Conservation (phyloP, 495 filamentous ascomycete species). For the Endocarpon pusillum region DNA sequence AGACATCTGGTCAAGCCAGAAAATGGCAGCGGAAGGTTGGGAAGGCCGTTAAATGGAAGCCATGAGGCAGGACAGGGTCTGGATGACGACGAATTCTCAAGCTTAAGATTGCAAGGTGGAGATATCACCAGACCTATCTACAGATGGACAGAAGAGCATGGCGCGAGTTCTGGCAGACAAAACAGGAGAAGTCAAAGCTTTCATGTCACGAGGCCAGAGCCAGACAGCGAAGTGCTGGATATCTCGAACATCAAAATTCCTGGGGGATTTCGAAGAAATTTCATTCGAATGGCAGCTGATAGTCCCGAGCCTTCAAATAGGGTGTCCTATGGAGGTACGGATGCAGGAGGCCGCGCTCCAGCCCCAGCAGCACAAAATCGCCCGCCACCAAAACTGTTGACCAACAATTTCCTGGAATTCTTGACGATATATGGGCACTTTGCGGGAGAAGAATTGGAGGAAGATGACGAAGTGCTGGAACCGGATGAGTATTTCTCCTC, state of each 20-base stretch:
- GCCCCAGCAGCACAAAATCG: conserved; percentile 19
- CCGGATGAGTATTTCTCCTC: conserved; percentile 76
- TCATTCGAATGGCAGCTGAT: conserved; percentile 48
- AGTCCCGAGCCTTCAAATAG: conserved; percentile 33
- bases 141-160: conserved; percentile 75
- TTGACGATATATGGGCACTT: conserved; percentile 91
- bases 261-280: conserved; percentile 85
- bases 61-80: conserved; percentile 32
- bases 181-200: conserved; percentile 65
- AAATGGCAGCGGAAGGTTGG: conserved; percentile 25
- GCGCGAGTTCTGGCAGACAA: conserved; percentile 35
- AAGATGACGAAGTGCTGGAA: conserved; percentile 75
- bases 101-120: conserved; percentile 76
- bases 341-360: conserved; percentile 18
- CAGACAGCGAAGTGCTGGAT: conserved; percentile 61
- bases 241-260: conserved; percentile 80
- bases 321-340: conserved; percentile 22
- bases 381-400: conserved; percentile 56
- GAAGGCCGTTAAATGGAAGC: conserved; percentile 20
- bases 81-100: conserved; percentile 75
- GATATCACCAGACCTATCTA: conserved; percentile 91
- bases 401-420: conserved; percentile 88
- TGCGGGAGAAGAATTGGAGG: conserved; percentile 86
- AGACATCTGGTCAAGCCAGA: conserved; percentile 62
- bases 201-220: conserved; percentile 53